Base-by-base conservation (phyloP, 2,329 filamentous ascomycete genomes). In the Aspergillus fumigatus region DNA sequence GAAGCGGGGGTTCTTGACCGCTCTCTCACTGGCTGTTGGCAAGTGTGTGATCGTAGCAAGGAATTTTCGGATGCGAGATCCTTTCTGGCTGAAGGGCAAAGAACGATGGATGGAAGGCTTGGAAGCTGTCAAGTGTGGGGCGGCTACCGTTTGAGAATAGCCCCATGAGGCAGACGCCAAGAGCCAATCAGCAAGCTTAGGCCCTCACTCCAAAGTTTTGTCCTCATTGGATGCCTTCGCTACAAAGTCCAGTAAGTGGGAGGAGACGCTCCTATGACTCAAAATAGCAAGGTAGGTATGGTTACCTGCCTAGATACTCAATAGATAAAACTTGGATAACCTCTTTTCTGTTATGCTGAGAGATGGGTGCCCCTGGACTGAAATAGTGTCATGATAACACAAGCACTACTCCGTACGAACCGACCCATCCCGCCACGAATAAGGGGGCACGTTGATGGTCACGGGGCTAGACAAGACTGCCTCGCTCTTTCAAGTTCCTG, bases 71-170 rank as follows among this genome's bases (percentile, higher is more conserved):
- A 61, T 65, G 61, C 56, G 52, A 65, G 62, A 65, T 65, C 60
- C 53, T 61, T 63, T 59, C 53, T 61, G 54, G 55, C 51, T 51
- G 53, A 58, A 56, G 53, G 56, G 48, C 25, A 62, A 57, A 55
- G 53, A 48, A 51, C 54, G 49, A 59, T 59, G 51, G 53, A 54
- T 47, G 43, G 54, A 61, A 62, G 55, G 58, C 57, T 62, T 65
- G 57, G 61, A 62, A 61, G 62, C 63, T 65, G 62, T 65, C 63
- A 65, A 62, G 57, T 59, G 62, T 63, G 63, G 63, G 60, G 43
- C 63, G 40, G 4, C 23, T 26, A 55, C 57, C 57, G 62, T 61
- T 64, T 60, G 53, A 48, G 32, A 47, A 47, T 21, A 23, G 43
- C 55, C 55, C 62, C 61, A 64, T 56, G 59, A 63, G 55, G 57